phyloP scores from a whole-genome alignment of 495 filamentous ascomycete species.

The Talaromyces stipitatus region DNA sequence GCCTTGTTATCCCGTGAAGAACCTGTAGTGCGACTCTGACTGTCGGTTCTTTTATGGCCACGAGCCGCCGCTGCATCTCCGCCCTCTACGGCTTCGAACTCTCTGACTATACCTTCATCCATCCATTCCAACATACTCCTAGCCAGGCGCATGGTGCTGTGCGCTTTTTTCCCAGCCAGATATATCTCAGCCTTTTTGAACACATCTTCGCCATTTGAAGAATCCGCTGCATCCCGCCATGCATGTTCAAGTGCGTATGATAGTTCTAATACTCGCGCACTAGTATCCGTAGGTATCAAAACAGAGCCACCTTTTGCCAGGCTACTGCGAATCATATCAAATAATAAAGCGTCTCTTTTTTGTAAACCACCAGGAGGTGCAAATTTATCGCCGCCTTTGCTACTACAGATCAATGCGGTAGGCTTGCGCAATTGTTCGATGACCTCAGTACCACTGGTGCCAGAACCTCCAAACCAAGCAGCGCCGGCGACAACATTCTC shows the following conservation, averaged over 20 bases:
- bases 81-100: conserved; percentile 74
- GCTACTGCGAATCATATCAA: conserved; percentile 71
- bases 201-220: conserved; percentile 36
- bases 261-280: conserved; percentile 86
- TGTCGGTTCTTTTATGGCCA: conserved; percentile 31
- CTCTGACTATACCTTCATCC: conserved; percentile 84
- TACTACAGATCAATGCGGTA: conserved; percentile 86
- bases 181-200: conserved; percentile 68
- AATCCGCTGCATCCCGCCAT: conserved; percentile 64
- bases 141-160: conserved; percentile 77
- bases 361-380: conserved; percentile 62
- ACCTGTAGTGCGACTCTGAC: conserved; percentile 21
- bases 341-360: conserved; percentile 75
- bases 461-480: conserved; percentile 81
- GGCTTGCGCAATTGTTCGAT: conserved; percentile 90
- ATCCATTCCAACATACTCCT: conserved; percentile 99
- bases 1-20: conserved; percentile 28
- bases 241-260: conserved; percentile 87
- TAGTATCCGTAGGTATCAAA: conserved; percentile 90
- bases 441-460: conserved; percentile 76
- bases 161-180: conserved; percentile 71
- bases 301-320: conserved; percentile 83
- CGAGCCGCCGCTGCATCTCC: conserved; percentile 36
- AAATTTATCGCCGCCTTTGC: conserved; percentile 67
- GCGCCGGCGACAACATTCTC: conserved; percentile 92